Base-by-base conservation (phyloP, 176 grass and related monocot genomes). In the Tillandsia leiboldiana region DNA sequence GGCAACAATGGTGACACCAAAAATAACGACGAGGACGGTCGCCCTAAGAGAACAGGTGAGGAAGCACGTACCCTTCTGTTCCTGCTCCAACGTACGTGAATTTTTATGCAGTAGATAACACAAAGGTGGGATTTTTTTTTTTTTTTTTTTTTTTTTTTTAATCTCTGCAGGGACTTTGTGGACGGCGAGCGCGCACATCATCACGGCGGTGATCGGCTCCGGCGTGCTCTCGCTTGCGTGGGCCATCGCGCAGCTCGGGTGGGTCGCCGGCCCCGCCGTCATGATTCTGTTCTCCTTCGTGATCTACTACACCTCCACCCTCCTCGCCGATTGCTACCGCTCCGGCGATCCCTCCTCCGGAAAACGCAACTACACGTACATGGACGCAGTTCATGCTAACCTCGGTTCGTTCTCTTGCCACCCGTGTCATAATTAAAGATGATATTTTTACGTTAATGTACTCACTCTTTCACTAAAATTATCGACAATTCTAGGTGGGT, bases 221-320 rank as follows among this genome's bases (percentile, higher is more conserved):
- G 92, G 92, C 0, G 92, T 85, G 68, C 80, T 96, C 80, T 91
- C 92, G 18, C 82, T 96, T 77, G 88, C 92, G 13, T 96, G 92
- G 92, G 90, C 88, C 26, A 89, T 96, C 53, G 93, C 86, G 64
- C 93, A 96, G 81, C 93, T 96, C 12, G 93, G 93, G 26, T 96
- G 93, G 93, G 70, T 87, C 63, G 93, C 88, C 12, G 93, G 93
- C 49, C 93, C 93, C 1, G 79, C 68, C 13, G 83, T 79, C 49
- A 87, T 92, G 89, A 49, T 97, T 47, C 86, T 92, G 27, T 97
- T 97, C 81, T 80, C 89, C 27, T 80, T 81, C 73, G 89, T 92
- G 1, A 92, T 87, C 67, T 88, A 88, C 81, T 83, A 92, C 76
- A 90, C 85, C 20, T 97, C 93, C 48, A 73, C 79, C 14, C 77